phyloP scores from a whole-genome alignment of 2,329 filamentous ascomycete genomes.

The Paecilomyces sp. region DNA sequence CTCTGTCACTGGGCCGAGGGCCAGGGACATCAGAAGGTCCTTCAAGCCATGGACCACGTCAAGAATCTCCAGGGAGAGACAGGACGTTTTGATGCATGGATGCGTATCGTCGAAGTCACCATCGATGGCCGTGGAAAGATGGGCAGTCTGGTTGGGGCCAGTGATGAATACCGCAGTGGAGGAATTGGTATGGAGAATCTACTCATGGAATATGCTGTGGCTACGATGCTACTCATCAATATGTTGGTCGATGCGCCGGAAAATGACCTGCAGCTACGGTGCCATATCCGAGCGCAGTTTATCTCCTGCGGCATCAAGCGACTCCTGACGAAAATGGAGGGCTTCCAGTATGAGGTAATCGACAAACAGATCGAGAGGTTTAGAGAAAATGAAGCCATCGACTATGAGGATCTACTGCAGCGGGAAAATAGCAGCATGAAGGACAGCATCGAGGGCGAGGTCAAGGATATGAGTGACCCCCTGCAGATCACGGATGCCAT shows the following conservation, averaged over 20 bases:
- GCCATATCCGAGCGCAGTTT: conserved; percentile 93
- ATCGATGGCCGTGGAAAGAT: conserved; percentile 97
- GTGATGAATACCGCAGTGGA: conserved; percentile 89
- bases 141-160: conserved; percentile 94
- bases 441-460: conserved; percentile 76
- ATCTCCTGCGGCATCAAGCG: conserved; percentile 93
- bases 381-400: conserved; percentile 88
- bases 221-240: conserved; percentile 90
- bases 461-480: conserved; percentile 88
- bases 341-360: conserved; percentile 95
- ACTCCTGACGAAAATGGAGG: conserved; percentile 93
- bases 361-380: conserved; percentile 97
- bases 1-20: conserved; percentile 89
- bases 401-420: conserved; percentile 96
- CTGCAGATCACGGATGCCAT: conserved; percentile 92
- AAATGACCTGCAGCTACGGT: conserved; percentile 78
- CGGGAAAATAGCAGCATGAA: conserved; percentile 84
- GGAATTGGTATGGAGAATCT: conserved; percentile 98
- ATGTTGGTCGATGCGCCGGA: conserved; percentile 92
- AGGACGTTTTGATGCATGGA: conserved; percentile 95
- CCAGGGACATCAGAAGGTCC: conserved; percentile 83
- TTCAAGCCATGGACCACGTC: conserved; percentile 86
- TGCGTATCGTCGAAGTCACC: conserved; percentile 95
- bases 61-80: conserved; percentile 85
- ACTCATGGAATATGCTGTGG: conserved; percentile 97